Evolutionary conservation across 805 yeast species (phyloP).

Genomic region (Nakazawaea peltata): DNA sequence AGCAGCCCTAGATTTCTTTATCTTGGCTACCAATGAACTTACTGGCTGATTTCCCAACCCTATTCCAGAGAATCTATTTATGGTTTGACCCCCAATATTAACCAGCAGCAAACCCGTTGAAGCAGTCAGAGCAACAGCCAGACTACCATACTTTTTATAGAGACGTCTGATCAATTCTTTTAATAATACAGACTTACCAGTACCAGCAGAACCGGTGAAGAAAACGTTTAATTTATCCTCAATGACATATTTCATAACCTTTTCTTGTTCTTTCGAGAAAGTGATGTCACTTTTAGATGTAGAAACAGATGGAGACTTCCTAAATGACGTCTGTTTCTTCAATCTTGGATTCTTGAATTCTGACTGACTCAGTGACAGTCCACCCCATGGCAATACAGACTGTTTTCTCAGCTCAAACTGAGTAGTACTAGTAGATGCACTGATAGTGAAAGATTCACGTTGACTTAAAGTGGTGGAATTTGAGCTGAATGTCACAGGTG

Average conservation of each 20-base stretch:
- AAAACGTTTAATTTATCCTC: conserved; percentile 47
- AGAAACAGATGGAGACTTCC: background rate
- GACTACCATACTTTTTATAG: conserved; percentile 30
- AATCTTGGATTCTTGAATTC: too few relatives aligned
- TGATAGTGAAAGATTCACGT: too few relatives aligned
- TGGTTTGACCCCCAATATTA: conserved; percentile 84
- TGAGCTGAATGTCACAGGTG: too few relatives aligned
- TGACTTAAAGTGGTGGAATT: too few relatives aligned
- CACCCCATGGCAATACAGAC: too few relatives aligned
- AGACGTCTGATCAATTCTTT: conserved; percentile 54
- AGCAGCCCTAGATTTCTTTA: conserved; percentile 36
- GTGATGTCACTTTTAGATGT: background rate
- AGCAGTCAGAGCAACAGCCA: conserved; percentile 79
- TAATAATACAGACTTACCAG: conserved; percentile 73
- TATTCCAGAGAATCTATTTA: conserved; percentile 79
- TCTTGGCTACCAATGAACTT: conserved; percentile 34
- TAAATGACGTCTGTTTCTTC: too few relatives aligned
- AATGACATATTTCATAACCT: conserved; percentile 44
- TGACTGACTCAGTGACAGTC: too few relatives aligned
- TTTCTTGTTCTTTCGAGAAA: conserved; percentile 22
- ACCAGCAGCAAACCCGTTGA: conserved; percentile 96
- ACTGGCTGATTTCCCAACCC: conserved; percentile 63
- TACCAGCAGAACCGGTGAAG: conserved; percentile 83
- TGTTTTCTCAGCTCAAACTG: too few relatives aligned
- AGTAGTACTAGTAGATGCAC: too few relatives aligned